Percentiles rank a stretch among this genome's conserved stretches.
These are phyloP conservation scores for Colletotrichum sp. DNA, from an alignment of 2,329 filamentous ascomycete species.

Conservation along the genomic window DNA sequence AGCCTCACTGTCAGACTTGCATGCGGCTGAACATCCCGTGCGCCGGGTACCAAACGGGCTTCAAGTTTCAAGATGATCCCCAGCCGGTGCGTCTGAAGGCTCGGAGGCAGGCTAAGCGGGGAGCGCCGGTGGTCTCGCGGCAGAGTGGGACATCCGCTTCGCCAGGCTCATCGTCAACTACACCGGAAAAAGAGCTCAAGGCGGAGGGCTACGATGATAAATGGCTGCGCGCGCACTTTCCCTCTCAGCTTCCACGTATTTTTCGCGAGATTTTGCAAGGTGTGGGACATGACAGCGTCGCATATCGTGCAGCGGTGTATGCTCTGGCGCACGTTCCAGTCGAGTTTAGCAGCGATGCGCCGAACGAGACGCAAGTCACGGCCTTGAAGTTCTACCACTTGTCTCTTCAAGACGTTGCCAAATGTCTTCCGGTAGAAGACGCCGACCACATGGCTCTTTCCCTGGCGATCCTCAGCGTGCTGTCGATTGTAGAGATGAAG, in stretches of 20 bases:
- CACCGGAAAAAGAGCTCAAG: neutral
- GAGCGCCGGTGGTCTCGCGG: rapidly evolving
- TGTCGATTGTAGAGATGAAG: neutral
- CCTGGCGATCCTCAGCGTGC: neutral
- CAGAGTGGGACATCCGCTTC: neutral
- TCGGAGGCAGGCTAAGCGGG: neutral
- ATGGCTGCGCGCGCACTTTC: neutral
- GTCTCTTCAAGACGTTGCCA: neutral
- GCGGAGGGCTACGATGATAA: neutral
- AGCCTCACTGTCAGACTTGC: neutral
- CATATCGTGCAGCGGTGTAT: neutral
- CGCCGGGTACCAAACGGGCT: neutral
- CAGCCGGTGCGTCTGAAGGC: neutral
- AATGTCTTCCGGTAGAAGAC: neutral
- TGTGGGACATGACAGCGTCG: neutral
- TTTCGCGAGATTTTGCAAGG: neutral
- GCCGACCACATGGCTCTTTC: neutral
- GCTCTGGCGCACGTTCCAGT: neutral
- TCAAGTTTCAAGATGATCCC: neutral
- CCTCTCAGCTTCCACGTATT: neutral
- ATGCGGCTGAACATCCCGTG: neutral
- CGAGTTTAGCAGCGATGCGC: neutral
- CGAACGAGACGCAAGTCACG: neutral
- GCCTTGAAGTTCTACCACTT: neutral
- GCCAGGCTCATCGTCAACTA: neutral